Conservation (phyloP, 2,329 filamentous ascomycete species). For the Trichoderma oligosporum region DNA sequence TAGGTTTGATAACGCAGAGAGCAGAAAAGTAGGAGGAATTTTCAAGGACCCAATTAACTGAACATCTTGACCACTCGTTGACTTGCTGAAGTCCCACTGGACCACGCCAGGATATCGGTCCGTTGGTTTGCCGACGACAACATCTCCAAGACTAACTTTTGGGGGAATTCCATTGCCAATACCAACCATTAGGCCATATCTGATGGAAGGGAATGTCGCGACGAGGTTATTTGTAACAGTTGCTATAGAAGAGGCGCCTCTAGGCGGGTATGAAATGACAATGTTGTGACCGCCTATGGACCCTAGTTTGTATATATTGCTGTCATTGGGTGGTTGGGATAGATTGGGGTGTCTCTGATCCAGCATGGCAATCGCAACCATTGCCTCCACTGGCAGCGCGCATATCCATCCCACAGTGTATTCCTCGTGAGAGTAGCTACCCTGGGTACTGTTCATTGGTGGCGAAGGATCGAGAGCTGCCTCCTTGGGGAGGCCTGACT, state of each 20-base stretch:
- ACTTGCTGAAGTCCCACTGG: not conserved
- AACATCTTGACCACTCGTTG: not conserved
- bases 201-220: not conserved
- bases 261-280: not conserved
- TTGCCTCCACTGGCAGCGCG: not conserved
- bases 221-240: not conserved
- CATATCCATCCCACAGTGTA: constrained; percentile 5
- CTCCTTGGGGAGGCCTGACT: too few relatives aligned
- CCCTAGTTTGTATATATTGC: not conserved
- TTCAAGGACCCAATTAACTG: not conserved
- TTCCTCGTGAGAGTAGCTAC: not conserved
- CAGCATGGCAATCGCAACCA: not conserved
- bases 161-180: not conserved
- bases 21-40: not conserved
- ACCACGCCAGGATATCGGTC: not conserved
- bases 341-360: not conserved
- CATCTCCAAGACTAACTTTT: not conserved
- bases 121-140: not conserved
- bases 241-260: not conserved
- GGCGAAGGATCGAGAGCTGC: too few relatives aligned
- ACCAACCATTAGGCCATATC: not conserved
- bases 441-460: too few relatives aligned
- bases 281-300: not conserved
- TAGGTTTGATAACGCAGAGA: not conserved
- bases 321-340: not conserved